Evolutionary conservation across 306 rosid genomes (phyloP).

Genomic region (Cicer yamashitae): DNA sequence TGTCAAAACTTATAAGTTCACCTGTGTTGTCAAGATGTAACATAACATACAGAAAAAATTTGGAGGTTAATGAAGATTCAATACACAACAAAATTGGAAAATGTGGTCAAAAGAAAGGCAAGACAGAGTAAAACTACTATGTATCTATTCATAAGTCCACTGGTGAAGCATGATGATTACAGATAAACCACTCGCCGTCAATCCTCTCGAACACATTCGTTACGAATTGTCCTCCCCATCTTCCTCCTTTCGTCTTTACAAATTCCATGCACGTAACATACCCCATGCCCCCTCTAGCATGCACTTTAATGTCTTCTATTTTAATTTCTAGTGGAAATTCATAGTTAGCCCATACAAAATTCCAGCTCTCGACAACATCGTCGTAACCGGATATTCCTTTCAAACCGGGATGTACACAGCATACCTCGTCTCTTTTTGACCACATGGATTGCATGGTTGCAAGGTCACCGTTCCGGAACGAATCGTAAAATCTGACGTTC

Average conservation of each 20-base stretch:
- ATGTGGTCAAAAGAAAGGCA: background rate
- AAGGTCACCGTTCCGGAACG: slow-evolving; percentile 76
- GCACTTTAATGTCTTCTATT: slow-evolving; percentile 73
- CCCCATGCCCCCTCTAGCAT: slow-evolving; percentile 80
- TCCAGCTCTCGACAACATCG: slow-evolving; percentile 92
- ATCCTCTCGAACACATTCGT: slow-evolving; percentile 86
- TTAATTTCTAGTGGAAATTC: slow-evolving; percentile 86
- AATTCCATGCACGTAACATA: slow-evolving; percentile 89
- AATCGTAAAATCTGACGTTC: slow-evolving; percentile 73
- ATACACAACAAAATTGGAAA: slow-evolving; percentile 30
- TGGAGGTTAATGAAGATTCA: slow-evolving; percentile 2
- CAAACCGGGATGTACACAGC: slow-evolving; percentile 87
- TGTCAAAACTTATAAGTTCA: slow-evolving; percentile 26
- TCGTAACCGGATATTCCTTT: slow-evolving; percentile 82
- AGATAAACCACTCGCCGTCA: slow-evolving; percentile 78
- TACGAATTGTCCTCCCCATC: slow-evolving; percentile 92
- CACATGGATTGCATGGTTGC: slow-evolving; percentile 89
- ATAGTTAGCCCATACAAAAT: slow-evolving; percentile 91
- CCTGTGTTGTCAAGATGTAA: slow-evolving; percentile 14
- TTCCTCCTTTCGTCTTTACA: slow-evolving; percentile 84
- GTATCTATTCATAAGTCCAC: slow-evolving; percentile 63
- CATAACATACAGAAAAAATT: background rate
- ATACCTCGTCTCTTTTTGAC: slow-evolving; percentile 71
- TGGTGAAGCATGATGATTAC: slow-evolving; percentile 88
- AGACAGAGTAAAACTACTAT: background rate